A percentile compares a stretch with the other conserved stretches of the same genome.
These are phyloP conservation scores for Fagopyrum homotropicum DNA, from an alignment of 148 eudicot species.

Conservation along the genomic window DNA sequence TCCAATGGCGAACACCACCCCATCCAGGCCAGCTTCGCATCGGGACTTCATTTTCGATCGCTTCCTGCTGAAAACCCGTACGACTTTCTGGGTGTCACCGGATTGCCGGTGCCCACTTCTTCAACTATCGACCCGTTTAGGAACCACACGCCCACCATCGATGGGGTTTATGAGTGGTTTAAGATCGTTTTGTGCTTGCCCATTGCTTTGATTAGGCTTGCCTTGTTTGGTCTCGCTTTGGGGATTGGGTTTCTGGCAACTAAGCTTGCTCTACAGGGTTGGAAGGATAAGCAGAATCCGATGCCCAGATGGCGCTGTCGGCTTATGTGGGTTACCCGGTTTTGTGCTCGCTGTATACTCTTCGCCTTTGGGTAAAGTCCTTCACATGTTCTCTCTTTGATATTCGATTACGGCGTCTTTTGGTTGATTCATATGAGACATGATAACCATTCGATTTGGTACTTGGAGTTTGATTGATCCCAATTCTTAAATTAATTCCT, in stretches of 20 bases:
- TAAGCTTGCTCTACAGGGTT: conserved; percentile 52
- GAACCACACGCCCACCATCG: conserved; percentile 57
- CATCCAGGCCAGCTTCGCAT: conserved; percentile 1
- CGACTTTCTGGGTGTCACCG: conserved; percentile 42
- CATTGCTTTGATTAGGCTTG: conserved; percentile 46
- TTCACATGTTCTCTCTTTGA: not conserved
- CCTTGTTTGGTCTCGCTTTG: conserved; percentile 59
- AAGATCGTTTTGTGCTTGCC: conserved; percentile 69
- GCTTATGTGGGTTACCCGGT: conserved; percentile 80
- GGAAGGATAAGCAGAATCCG: conserved; percentile 77
- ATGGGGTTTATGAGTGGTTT: conserved; percentile 83
- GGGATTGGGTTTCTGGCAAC: conserved; percentile 68
- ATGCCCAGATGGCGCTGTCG: conserved; percentile 84
- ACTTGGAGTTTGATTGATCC: not conserved
- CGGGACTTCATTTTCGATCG: conserved; percentile 14
- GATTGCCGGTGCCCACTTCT: conserved; percentile 31
- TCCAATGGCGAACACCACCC: not conserved
- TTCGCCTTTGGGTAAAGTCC: conserved; percentile 70
- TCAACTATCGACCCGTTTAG: conserved; percentile 68
- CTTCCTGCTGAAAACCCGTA: conserved; percentile 30
- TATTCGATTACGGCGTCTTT: not conserved
- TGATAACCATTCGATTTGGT: not conserved
- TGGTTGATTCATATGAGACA: not conserved
- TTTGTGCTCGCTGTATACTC: conserved; percentile 63
- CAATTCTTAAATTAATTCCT: not conserved